Percentiles rank a stretch among this genome's conserved stretches.
Evolutionary conservation across 768 basidiomycete genomes (phyloP).

Genomic region (Psilocybe tampanensis): DNA sequence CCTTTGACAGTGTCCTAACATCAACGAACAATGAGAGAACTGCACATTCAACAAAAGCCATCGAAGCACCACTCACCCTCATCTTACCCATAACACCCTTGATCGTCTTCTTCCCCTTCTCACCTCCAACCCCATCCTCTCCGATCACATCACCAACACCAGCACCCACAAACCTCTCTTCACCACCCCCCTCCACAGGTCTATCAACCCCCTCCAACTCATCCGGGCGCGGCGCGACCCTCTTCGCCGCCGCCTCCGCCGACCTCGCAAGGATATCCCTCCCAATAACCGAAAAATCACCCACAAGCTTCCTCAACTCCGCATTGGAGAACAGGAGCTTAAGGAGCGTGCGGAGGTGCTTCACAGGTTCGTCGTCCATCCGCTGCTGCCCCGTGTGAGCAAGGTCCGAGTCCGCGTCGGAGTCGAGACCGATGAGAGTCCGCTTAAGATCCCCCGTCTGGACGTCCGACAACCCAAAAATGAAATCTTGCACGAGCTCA

Average conservation of each 20-base stretch:
- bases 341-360: conserved; percentile 86
- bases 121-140: conserved; percentile 34
- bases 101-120: conserved; percentile 28
- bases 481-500: conserved; percentile 89
- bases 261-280: conserved; percentile 82
- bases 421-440: conserved; percentile 20
- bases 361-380: too few species aligned
- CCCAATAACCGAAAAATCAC: conserved; percentile 76
- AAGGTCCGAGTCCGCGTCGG: too few species aligned
- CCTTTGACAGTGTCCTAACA: too few species aligned
- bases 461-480: conserved; percentile 71
- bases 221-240: conserved; percentile 67
- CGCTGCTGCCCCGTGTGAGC: too few species aligned
- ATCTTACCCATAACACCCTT: conserved; percentile 33
- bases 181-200: conserved; percentile 41
- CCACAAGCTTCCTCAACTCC: conserved; percentile 86
- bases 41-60: too few species aligned
- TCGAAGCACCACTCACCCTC: too few species aligned
- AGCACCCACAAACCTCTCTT: neutral
- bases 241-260: conserved; percentile 69
- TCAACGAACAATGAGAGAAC: too few species aligned
- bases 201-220: conserved; percentile 67
- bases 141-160: conserved; percentile 19
- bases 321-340: conserved; percentile 91
- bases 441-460: conserved; percentile 32